phyloP scores from a whole-genome alignment of 176 grass and related monocot genomes.

The Carex littledalei region DNA sequence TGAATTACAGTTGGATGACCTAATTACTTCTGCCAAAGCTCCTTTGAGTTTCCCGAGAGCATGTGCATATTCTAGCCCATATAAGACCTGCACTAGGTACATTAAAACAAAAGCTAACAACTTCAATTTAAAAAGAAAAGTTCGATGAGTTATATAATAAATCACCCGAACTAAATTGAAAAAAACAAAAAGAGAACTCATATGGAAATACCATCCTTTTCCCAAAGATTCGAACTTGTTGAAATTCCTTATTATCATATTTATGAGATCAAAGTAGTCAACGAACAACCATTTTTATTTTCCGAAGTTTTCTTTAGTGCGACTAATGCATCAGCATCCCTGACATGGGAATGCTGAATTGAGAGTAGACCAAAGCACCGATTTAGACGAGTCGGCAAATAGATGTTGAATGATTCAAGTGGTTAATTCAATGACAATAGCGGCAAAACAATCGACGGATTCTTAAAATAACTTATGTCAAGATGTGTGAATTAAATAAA shows the following conservation, averaged over 20 bases:
- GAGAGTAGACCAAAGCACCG: neutral
- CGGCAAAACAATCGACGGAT: neutral
- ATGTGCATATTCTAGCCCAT: constrained; percentile 74
- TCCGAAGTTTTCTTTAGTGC: neutral
- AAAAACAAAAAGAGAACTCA: neutral
- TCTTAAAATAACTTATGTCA: neutral
- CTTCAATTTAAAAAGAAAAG: constrained; percentile 4
- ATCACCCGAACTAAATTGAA: neutral
- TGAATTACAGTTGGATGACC: constrained; percentile 27
- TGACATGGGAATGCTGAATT: neutral
- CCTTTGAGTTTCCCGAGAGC: constrained; percentile 53
- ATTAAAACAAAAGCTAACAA: neutral
- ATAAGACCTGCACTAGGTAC: constrained; percentile 51
- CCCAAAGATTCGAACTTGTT: neutral
- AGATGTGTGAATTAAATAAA: neutral
- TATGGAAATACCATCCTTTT: neutral
- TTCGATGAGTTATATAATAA: neutral
- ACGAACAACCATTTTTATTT: neutral
- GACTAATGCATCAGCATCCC: neutral
- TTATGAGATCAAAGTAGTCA: neutral
- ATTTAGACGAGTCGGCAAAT: neutral
- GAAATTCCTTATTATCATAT: neutral
- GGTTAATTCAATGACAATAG: neutral
- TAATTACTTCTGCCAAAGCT: constrained; percentile 26
- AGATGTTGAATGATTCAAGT: neutral